These are phyloP conservation scores for Croton setiger DNA, from an alignment of 441 rosid genomes.

Conservation along the genomic window DNA sequence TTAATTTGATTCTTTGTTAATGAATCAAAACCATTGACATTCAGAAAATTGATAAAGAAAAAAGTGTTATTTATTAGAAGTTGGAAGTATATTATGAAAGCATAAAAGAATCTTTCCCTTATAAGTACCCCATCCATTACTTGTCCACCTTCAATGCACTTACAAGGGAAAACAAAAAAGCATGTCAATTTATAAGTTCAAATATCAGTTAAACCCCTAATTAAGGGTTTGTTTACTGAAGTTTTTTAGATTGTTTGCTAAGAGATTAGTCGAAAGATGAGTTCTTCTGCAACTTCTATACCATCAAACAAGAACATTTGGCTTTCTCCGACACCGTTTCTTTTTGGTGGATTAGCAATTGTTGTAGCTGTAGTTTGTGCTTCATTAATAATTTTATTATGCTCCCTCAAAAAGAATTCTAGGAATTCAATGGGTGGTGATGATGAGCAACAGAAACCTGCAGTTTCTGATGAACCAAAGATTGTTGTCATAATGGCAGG, in stretches of 20 bases:
- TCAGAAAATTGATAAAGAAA: not conserved
- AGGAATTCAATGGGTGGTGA: not conserved
- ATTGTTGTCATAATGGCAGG: conserved; percentile 71
- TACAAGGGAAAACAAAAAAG: not conserved
- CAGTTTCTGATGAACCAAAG: conserved; percentile 29
- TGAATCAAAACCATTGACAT: not conserved
- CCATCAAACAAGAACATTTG: not conserved
- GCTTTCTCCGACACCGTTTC: not conserved
- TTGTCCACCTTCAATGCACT: not conserved
- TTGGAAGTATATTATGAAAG: not conserved
- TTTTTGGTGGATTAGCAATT: not conserved
- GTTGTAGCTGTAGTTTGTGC: not conserved
- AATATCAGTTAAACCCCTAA: no score
- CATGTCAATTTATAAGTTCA: no score
- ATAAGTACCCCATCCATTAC: not conserved
- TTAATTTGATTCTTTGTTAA: not conserved
- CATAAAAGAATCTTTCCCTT: not conserved
- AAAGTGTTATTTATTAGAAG: no score
- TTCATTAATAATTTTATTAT: not conserved
- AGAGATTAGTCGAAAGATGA: not conserved
- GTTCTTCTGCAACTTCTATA: not conserved
- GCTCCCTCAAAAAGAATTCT: not conserved
- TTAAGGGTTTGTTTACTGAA: no score
- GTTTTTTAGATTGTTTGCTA: no score
- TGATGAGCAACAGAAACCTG: not conserved